These are phyloP conservation scores for Colletotrichum trifolii DNA, from an alignment of 2,329 filamentous ascomycete species.

Conservation along the genomic window DNA sequence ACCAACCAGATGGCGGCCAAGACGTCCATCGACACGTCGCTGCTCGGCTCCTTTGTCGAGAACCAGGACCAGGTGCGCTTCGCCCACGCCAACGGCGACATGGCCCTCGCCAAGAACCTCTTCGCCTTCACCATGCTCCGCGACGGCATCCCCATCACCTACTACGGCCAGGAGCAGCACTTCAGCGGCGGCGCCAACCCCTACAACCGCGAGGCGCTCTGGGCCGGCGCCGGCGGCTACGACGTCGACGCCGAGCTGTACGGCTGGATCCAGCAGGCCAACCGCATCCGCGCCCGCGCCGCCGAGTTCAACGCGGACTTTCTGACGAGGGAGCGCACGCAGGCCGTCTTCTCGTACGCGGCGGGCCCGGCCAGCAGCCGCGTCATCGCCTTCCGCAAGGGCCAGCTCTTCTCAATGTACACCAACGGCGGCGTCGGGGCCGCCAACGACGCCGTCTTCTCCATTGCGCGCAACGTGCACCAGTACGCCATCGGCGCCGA, in stretches of 20 bases:
- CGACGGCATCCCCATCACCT: slow-evolving; percentile 72
- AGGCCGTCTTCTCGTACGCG: slow-evolving; percentile 28
- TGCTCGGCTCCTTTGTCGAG: slow-evolving; percentile 59
- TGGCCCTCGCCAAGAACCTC: slow-evolving; percentile 68
- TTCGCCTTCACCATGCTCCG: slow-evolving; percentile 69
- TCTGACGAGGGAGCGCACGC: slow-evolving; percentile 24
- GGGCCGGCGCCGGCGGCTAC: slow-evolving; percentile 59
- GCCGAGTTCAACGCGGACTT: slow-evolving; percentile 24
- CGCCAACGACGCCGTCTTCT: slow-evolving; percentile 45
- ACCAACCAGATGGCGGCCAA: slow-evolving; percentile 32
- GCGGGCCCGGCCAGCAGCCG: slow-evolving; percentile 23
- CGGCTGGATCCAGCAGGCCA: slow-evolving; percentile 56
- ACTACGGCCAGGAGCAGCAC: slow-evolving; percentile 74
- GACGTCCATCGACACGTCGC: slow-evolving; percentile 41
- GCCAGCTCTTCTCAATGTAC: slow-evolving; percentile 44
- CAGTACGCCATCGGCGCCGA: slow-evolving; percentile 49
- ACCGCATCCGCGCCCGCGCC: slow-evolving; percentile 55
- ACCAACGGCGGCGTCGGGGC: slow-evolving; percentile 52
- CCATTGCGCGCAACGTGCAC: slow-evolving; percentile 45
- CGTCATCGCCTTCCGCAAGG: slow-evolving; percentile 35
- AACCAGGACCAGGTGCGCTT: slow-evolving; percentile 69
- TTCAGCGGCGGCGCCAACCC: slow-evolving; percentile 59
- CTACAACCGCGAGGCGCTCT: slow-evolving; percentile 67
- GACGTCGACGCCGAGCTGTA: slow-evolving; percentile 59
- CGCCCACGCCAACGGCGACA: slow-evolving; percentile 61